A percentile compares a stretch with the other conserved stretches of the same genome.
Evolutionary conservation across 73 alveolate genomes (phyloP).

Genomic region (Diophrys sp.): DNA sequence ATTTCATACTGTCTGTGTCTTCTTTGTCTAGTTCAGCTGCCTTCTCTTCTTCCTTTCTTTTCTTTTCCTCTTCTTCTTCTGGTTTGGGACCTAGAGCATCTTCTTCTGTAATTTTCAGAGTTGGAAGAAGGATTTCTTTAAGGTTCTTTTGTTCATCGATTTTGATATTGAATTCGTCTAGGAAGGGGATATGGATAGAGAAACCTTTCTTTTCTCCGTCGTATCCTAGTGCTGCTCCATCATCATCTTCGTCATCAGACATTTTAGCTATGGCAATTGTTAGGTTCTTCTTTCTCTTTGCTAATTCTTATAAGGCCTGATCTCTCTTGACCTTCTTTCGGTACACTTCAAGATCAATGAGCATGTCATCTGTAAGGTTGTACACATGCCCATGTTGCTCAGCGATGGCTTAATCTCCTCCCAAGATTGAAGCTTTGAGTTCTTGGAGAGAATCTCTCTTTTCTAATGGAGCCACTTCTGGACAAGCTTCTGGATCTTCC

Average conservation of each 20-base stretch:
- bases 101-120: not conserved
- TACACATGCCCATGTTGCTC: not conserved
- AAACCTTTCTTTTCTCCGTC: not conserved
- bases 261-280: not conserved
- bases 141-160: not conserved
- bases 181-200: not conserved
- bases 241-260: not conserved
- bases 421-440: not conserved
- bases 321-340: not conserved
- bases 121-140: not conserved
- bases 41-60: not conserved
- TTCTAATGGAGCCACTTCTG: not conserved
- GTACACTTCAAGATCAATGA: not conserved
- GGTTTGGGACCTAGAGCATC: not conserved
- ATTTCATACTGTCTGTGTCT: not conserved
- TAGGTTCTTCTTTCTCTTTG: not conserved
- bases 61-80: not conserved
- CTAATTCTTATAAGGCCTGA: not conserved
- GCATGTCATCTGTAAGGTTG: not conserved
- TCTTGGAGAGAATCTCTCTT: not conserved
- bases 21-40: not conserved
- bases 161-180: not conserved
- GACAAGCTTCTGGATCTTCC: not conserved
- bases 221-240: not conserved
- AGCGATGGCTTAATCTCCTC: not conserved